Evolutionary conservation across 1,284 basidiomycete genomes (phyloP), one percentile per base, ranked within the genome.

Genomic region (Sparassis latifolia): DNA sequence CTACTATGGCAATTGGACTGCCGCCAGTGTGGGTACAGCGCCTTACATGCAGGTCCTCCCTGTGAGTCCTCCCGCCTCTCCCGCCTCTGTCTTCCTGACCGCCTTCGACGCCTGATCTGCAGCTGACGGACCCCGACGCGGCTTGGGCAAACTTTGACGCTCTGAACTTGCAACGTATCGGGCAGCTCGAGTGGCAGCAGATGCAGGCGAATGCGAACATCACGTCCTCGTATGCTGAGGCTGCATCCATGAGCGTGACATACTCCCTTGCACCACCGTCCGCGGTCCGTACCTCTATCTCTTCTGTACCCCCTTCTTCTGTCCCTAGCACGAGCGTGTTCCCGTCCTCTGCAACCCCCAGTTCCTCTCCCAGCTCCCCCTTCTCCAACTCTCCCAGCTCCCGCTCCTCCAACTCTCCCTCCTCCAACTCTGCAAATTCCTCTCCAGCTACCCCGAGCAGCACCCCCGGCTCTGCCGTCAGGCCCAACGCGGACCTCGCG

Each of bases 21-120:
- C 44, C 49, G 49, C 52, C 3, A 40, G 49, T 7, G 29, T 10
- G 10, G 52, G 52, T 5, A 33, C 44, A n/a, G 27, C 27, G n/a
- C 50, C 52, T 2, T 51, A 38, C 47, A 44, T 52, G 40, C 54
- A 52, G 51, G 38, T 55, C 20, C 51, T 50, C 38, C 52, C 51
- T 44, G 51, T 55, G 35, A 48, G 49, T 12, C 33, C 12, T 29
- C 48, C 5, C 20, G 20, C 20, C 20, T 20, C 20, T 20, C 20
- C 20, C 20, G 20, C 20, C 20, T 20, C 20, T 20, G 20, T 20
- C 20, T 20, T 20, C 20, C 20, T 20, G 20, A 20, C 20, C 20
- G 20, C 20, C 20, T 20, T 7, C 40, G 4, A 32, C 2, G 6
- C 35, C 35, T 28, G n/a, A 20, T 4, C n/a, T 27, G 28, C 44